Evolutionary conservation across 2,329 filamentous ascomycete species (phyloP), one percentile per base, ranked within the genome.

Genomic region (Exophiala sideris): DNA sequence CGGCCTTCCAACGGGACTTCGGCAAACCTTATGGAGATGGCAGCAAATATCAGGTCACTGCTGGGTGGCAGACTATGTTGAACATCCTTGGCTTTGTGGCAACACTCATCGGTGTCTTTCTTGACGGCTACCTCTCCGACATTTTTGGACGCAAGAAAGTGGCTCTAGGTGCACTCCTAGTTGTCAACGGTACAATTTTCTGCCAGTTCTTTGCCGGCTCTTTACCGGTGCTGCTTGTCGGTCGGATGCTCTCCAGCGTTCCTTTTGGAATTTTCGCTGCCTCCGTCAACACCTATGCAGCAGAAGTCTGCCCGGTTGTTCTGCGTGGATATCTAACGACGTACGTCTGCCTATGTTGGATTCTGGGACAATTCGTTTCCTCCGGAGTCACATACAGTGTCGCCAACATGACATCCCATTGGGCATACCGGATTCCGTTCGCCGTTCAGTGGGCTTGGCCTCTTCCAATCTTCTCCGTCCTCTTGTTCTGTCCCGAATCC

Each of bases 71-170:
- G 64, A 76, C 77, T 0, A 80, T 73, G 0, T 62, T 84, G 3
- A 75, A 73, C 7, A 82, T 81, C 48, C 81, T 80, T 20, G 78
- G 78, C 50, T 74, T 78, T 52, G 77, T 79, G 18, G 85, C 85
- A 39, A 82, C 85, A 65, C 81, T 88, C 48, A 76, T 88, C 50
- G 85, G 85, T 12, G 75, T 87, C 35, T 71, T 85, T 59, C 73
- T 86, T 66, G 86, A 85, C 64, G 85, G 85, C 35, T 83, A 76
- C 67, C 70, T 85, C 41, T 82, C 83, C n/a, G 83, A 88, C 24
- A 76, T 79, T 16, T 82, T 84, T 61, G 83, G 83, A 18, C 85
- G 85, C 66, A 76, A 82, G 12, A 82, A 80, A 66, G 86, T 82
- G 14, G 77, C 87, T 56, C 80, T 87, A 51, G 73, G 64, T 16